Base-by-base conservation (phyloP, 75 land plant genomes). In the Adiantum capillusveneris region DNA sequence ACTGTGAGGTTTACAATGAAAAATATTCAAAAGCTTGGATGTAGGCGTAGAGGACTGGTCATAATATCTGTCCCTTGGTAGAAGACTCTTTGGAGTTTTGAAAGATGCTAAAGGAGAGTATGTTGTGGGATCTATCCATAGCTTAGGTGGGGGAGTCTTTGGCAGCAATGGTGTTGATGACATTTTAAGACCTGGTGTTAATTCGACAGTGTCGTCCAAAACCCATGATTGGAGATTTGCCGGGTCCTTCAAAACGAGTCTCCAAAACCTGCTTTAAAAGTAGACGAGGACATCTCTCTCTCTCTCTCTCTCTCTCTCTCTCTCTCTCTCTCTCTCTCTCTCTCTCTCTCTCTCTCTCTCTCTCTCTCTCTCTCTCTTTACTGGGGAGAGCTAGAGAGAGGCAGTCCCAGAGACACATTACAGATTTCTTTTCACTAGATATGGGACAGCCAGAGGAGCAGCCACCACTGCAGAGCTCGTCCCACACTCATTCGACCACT, bases 21-120 rank as follows among this genome's bases (percentile, higher is more conserved):
- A 34, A 22, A n/a, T 36, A 27, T 41, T 49, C 69, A 17, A 20
- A 21, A 24, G 42, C 36, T 34, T 34, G 37, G 37, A 34, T 34
- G 37, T 34, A 3, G 37, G 37, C 37, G 37, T 63, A 48, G 43
- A 62, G 21, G 25, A 29, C 45, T 30, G 59, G 26, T 16, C 49
- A 48, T 34, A 58, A 17, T 1, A 46, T 37, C 44, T 52, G 52
- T 19, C 44, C 41, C 24, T 31, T 14, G 30, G 28, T 25, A 39
- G 31, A 41, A 71, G 60, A 20, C 74, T 71, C 31, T 59, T 65
- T 1, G 74, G 74, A 12, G 62, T 58, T 53, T 65, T 71, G 51
- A 71, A 71, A 7, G 70, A 57, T 0, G 74, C 69, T 31, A 71
- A 66, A 17, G 74, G 74, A 16, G 74, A 71, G 27, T 65, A 57